Conservation (phyloP, 768 basidiomycete genomes). For the Suillus brevipes region DNA sequence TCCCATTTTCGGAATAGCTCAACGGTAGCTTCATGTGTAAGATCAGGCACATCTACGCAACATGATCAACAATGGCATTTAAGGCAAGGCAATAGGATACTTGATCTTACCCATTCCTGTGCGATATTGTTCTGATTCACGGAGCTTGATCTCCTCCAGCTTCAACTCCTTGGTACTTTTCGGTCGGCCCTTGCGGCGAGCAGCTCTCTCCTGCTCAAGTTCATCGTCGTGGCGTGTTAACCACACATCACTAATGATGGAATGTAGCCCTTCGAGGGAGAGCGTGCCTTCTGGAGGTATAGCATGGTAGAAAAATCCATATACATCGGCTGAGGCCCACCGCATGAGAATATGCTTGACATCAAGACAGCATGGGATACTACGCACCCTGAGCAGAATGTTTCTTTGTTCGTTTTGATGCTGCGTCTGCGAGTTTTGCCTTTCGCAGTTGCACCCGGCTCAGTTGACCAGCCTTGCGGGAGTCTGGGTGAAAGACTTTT, state of each 20-base stretch:
- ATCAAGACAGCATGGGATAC: slow-evolving; percentile 7
- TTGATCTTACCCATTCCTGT: slow-evolving; percentile 71
- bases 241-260: slow-evolving; percentile 67
- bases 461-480: slow-evolving; percentile 80
- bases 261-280: slow-evolving; percentile 65
- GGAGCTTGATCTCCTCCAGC: slow-evolving; percentile 68
- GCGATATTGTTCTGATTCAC: slow-evolving; percentile 71
- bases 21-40: slow-evolving; percentile 71
- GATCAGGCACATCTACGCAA: slow-evolving; percentile 69
- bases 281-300: slow-evolving; percentile 60
- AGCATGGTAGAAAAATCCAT: slow-evolving; percentile 74
- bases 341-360: slow-evolving; percentile 4
- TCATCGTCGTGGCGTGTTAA: slow-evolving; percentile 68
- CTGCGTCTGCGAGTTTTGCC: slow-evolving; percentile 58
- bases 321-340: slow-evolving; percentile 55
- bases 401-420: slow-evolving; percentile 58
- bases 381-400: slow-evolving; percentile 52
- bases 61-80: slow-evolving; percentile 3
- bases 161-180: slow-evolving; percentile 67
- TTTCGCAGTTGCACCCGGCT: slow-evolving; percentile 68
- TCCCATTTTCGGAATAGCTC: slow-evolving; percentile 78
- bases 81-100: slow-evolving; percentile 3
- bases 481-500: slow-evolving; percentile 81
- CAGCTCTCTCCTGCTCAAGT: slow-evolving; percentile 57
- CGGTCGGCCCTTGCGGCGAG: slow-evolving; percentile 72